Conservation (phyloP, 371 early-diverging fungal genomes). For the Actinomortierella ambigua region DNA sequence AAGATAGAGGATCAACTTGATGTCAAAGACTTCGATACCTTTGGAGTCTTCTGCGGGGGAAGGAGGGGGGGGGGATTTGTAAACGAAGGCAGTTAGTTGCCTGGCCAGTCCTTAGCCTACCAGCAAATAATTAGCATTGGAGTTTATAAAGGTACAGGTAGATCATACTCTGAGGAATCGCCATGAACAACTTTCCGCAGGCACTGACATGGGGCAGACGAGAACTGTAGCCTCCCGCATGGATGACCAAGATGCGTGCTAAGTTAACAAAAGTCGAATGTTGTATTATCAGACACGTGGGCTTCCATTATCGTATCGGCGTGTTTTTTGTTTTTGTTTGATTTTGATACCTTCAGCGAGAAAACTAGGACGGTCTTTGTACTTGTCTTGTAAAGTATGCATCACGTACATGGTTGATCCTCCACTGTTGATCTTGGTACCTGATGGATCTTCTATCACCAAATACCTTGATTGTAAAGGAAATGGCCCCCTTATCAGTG, state of each 20-base stretch:
- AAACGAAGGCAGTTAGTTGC: too few species aligned
- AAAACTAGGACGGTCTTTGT: conserved; percentile 5
- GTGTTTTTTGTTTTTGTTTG: background rate
- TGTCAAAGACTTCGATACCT: conserved; percentile 36
- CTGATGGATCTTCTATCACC: conserved; percentile 44
- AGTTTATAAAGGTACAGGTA: background rate
- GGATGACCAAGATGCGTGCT: conserved; percentile 40
- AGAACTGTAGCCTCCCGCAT: conserved; percentile 48
- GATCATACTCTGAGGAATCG: conserved; percentile 34
- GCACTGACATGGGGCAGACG: conserved; percentile 49
- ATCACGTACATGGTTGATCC: conserved; percentile 46
- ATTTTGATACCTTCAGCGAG: conserved; percentile 4
- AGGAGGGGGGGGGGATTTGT: too few species aligned
- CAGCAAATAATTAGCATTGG: background rate
- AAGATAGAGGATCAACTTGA: conserved; percentile 39
- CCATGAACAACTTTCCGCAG: conserved; percentile 43
- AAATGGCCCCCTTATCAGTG: background rate
- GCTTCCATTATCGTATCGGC: background rate
- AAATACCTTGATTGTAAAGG: conserved; percentile 8
- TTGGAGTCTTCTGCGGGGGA: conserved; percentile 10
- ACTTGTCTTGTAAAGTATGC: conserved; percentile 24
- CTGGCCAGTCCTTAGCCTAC: too few species aligned
- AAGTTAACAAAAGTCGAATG: background rate
- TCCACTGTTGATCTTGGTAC: conserved; percentile 45
- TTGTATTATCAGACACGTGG: too few species aligned